phyloP scores from a whole-genome alignment of 106 monocot genomes.

The Chionographis japonica region DNA sequence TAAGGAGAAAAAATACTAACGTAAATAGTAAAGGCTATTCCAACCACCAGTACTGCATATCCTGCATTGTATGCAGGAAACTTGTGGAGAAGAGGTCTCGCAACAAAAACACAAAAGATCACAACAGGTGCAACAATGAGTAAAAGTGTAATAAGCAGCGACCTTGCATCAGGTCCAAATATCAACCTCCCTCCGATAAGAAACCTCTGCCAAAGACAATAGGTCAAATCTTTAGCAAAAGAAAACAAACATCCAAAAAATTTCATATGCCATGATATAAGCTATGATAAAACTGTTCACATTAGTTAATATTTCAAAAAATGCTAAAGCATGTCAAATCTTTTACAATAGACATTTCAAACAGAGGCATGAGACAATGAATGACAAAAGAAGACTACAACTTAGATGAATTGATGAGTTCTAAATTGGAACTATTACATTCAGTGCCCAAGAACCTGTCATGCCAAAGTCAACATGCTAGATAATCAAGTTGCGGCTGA shows the following conservation, averaged over 20 bases:
- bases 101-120: conserved; percentile 79
- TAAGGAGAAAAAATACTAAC: conserved; percentile 36
- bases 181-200: conserved; percentile 53
- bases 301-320: background rate
- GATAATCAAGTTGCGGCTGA: too few relatives aligned
- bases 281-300: background rate
- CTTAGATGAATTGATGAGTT: too few relatives aligned
- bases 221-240: background rate
- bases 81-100: conserved; percentile 54
- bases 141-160: conserved; percentile 51
- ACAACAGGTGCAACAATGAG: conserved; percentile 66
- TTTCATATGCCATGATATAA: background rate
- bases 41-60: conserved; percentile 61
- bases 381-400: too few relatives aligned
- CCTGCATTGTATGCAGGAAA: conserved; percentile 58
- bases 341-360: too few relatives aligned
- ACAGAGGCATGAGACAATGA: too few relatives aligned
- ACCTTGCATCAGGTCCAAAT: conserved; percentile 71
- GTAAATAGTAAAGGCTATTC: conserved; percentile 57
- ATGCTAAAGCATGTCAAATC: too few relatives aligned
- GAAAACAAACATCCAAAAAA: background rate
- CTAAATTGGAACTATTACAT: too few relatives aligned
- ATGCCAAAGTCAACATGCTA: too few relatives aligned
- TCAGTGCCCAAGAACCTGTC: too few relatives aligned
- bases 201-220: conserved; percentile 55